Evolutionary conservation across 1,284 basidiomycete species (phyloP).

Genomic region (Rhodofomes roseus): DNA sequence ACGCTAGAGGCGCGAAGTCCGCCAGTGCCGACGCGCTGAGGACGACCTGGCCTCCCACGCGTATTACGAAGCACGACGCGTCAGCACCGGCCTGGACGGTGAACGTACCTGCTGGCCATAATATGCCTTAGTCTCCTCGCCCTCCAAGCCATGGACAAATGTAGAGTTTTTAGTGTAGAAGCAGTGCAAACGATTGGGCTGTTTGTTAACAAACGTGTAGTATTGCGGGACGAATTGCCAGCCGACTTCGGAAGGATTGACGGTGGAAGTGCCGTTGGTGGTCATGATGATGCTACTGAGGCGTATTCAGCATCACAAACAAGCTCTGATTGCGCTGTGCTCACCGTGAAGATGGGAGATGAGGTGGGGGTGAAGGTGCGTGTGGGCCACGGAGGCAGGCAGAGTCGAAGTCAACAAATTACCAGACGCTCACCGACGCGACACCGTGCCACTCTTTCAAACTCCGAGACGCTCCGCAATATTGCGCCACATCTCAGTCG

Average conservation of each 20-base stretch:
- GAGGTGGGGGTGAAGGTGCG: conserved; percentile 6
- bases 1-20: background rate
- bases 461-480: background rate
- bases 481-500: background rate
- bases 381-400: conserved; percentile 15
- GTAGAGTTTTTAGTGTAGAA: conserved; percentile 99
- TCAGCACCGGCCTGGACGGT: conserved; percentile 12
- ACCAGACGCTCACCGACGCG: conserved; percentile 1
- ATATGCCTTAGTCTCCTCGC: conserved; percentile 85
- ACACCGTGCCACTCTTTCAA: background rate
- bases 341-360: conserved; percentile 8
- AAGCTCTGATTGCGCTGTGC: background rate
- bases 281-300: conserved; percentile 25
- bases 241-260: conserved; percentile 86
- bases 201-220: conserved; percentile 98
- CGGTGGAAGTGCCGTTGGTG: conserved; percentile 40
- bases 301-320: background rate
- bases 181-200: conserved; percentile 94
- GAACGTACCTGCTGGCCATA: conserved; percentile 85
- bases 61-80: conserved; percentile 4
- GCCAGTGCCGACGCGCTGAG: background rate
- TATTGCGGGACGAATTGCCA: conserved; percentile 98
- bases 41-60: background rate
- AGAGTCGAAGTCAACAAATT: conserved; percentile 5
- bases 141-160: conserved; percentile 94